Evolutionary conservation across 2,329 filamentous ascomycete genomes (phyloP).

Genomic region (Botrytis tulipae): DNA sequence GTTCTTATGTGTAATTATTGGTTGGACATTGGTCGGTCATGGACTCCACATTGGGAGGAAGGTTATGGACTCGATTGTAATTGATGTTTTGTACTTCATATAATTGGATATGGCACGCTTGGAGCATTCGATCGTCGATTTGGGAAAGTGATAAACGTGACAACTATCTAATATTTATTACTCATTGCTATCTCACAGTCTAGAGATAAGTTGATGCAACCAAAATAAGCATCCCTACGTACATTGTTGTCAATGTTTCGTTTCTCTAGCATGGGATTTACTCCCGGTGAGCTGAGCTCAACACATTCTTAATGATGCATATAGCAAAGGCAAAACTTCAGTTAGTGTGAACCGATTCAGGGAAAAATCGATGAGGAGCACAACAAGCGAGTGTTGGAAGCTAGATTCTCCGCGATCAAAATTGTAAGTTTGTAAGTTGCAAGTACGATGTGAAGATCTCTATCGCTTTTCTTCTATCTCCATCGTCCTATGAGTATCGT

Average conservation of each 20-base stretch:
- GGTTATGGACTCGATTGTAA: constrained; percentile 8
- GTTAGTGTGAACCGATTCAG: background rate
- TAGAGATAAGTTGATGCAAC: background rate
- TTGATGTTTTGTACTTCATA: background rate
- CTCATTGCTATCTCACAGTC: background rate
- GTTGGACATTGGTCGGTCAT: constrained; percentile 11
- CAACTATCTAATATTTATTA: background rate
- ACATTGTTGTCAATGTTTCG: background rate
- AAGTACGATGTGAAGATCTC: background rate
- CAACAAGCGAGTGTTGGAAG: background rate
- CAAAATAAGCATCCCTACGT: background rate
- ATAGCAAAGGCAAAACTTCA: background rate
- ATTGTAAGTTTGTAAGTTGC: background rate
- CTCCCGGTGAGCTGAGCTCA: background rate
- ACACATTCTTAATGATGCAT: background rate
- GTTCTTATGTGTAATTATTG: constrained; percentile 17
- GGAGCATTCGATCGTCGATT: no score
- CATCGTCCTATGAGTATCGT: background rate
- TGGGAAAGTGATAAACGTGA: background rate
- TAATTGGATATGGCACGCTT: background rate
- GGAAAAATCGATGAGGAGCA: background rate
- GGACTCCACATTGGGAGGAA: constrained; percentile 14
- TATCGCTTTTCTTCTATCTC: background rate
- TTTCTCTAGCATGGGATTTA: background rate
- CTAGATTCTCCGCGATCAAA: background rate